Conservation (phyloP, 306 rosid species). For the Cicer yamashitae region DNA sequence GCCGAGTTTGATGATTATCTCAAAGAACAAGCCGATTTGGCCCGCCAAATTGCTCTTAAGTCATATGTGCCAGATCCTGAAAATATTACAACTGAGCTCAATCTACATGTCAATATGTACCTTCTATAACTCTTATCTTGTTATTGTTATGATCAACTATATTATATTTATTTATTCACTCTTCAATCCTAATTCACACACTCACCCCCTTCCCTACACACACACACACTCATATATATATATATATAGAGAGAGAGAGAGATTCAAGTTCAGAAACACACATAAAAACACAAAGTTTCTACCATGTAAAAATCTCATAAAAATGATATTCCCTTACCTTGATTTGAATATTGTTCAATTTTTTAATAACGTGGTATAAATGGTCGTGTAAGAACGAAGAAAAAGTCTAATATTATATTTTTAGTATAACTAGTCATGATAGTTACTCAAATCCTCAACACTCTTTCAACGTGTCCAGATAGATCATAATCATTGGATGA, state of each 20-base stretch:
- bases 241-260: too few species aligned
- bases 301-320: too few species aligned
- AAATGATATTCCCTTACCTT: neutral
- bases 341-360: neutral
- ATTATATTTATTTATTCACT: neutral
- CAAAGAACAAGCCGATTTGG: constrained; percentile 40
- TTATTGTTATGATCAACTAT: neutral
- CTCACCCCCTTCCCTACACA: too few species aligned
- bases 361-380: neutral
- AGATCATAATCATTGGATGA: too few species aligned
- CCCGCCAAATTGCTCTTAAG: constrained; percentile 50
- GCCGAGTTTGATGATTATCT: constrained; percentile 54
- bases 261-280: neutral
- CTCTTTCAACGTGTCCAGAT: too few species aligned
- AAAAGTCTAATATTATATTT: too few species aligned
- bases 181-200: neutral
- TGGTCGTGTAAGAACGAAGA: neutral
- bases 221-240: too few species aligned
- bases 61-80: constrained; percentile 65
- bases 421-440: too few species aligned
- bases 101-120: constrained; percentile 52
- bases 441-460: neutral
- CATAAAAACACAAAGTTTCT: neutral
- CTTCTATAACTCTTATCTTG: neutral
- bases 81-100: constrained; percentile 51